Percentiles rank a stretch among this genome's conserved stretches.
Evolutionary conservation across 1,139 yeast genomes (phyloP).

Genomic region (Yamadazyma sp.): DNA sequence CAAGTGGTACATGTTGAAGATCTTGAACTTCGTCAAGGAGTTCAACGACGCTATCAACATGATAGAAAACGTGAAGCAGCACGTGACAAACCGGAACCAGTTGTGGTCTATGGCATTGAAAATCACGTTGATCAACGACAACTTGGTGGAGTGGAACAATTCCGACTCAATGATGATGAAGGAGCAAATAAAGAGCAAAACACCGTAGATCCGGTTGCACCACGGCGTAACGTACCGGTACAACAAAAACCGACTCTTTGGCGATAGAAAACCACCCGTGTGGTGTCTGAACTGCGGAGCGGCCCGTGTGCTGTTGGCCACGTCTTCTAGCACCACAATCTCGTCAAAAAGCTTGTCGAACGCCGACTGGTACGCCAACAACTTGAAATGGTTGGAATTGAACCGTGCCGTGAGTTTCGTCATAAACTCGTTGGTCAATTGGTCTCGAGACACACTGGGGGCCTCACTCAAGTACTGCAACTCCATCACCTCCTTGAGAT

Average conservation of each 20-base stretch:
- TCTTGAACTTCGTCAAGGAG: constrained; percentile 64
- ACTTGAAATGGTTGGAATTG: constrained; percentile 37
- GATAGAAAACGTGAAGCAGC: constrained; percentile 52
- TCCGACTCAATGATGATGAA: constrained; percentile 69
- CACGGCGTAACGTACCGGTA: constrained; percentile 48
- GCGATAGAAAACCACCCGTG: constrained; percentile 21
- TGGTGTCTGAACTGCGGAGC: constrained; percentile 32
- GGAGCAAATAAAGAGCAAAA: constrained; percentile 40
- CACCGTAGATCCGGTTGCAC: constrained; percentile 40
- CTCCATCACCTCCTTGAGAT: constrained; percentile 35
- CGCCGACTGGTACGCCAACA: constrained; percentile 43
- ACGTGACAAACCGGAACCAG: constrained; percentile 33
- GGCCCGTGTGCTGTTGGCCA: constrained; percentile 23
- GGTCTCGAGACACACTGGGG: constrained; percentile 31
- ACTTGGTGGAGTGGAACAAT: constrained; percentile 64
- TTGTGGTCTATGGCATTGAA: constrained; percentile 22
- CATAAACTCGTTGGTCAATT: constrained; percentile 36
- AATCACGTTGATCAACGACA: constrained; percentile 60
- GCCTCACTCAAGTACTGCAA: constrained; percentile 28
- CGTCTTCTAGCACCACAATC: constrained; percentile 43
- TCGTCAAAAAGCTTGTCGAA: constrained; percentile 34
- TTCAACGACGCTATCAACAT: constrained; percentile 68
- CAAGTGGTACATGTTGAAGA: constrained; percentile 76
- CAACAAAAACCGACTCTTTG: constrained; percentile 28
- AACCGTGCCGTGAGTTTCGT: constrained; percentile 36